Conservation (phyloP, 73 alveolate genomes). For the Loxodes magnus region DNA sequence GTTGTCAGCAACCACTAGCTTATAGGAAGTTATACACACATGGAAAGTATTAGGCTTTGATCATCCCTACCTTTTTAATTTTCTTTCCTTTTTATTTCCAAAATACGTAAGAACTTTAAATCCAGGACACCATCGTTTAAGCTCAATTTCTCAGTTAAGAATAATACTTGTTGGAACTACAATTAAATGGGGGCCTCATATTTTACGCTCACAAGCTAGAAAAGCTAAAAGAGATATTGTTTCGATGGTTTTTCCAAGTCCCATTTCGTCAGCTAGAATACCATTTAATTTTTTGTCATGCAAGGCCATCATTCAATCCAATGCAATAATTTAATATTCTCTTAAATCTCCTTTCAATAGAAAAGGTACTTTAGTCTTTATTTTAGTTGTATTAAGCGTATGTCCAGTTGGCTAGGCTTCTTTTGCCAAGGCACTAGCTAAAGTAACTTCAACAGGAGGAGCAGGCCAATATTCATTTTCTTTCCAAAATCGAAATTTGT, state of each 20-base stretch:
- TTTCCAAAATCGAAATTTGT: slow-evolving; percentile 17
- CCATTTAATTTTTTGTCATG: slow-evolving; percentile 97
- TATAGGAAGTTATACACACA: slow-evolving; percentile 95
- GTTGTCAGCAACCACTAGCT: slow-evolving; percentile 91
- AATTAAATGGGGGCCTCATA: slow-evolving; percentile 99
- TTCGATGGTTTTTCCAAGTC: slow-evolving; percentile 88
- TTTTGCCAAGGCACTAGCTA: slow-evolving; percentile 58
- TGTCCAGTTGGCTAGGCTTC: slow-evolving; percentile 69
- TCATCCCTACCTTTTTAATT: slow-evolving; percentile 98
- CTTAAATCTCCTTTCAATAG: slow-evolving; percentile 74
- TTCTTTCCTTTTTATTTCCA: slow-evolving; percentile 91
- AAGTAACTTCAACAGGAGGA: slow-evolving; percentile 12
- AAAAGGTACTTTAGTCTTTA: slow-evolving; percentile 82
- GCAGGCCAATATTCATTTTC: slow-evolving; percentile 16
- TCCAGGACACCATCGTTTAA: slow-evolving; percentile 99
- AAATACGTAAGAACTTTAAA: slow-evolving; percentile 95
- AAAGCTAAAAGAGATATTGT: slow-evolving; percentile 85
- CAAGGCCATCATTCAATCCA: slow-evolving; percentile 95
- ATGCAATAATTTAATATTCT: slow-evolving; percentile 91
- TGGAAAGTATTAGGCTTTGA: slow-evolving; percentile 89
- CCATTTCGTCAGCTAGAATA: slow-evolving; percentile 99
- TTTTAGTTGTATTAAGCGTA: slow-evolving; percentile 35
- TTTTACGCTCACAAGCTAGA: slow-evolving; percentile 68
- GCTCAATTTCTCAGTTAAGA: slow-evolving; percentile 99
- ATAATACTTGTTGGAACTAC: slow-evolving; percentile 99